phyloP scores from a whole-genome alignment of 1,284 basidiomycete genomes.

The Ganoderma boninense region DNA sequence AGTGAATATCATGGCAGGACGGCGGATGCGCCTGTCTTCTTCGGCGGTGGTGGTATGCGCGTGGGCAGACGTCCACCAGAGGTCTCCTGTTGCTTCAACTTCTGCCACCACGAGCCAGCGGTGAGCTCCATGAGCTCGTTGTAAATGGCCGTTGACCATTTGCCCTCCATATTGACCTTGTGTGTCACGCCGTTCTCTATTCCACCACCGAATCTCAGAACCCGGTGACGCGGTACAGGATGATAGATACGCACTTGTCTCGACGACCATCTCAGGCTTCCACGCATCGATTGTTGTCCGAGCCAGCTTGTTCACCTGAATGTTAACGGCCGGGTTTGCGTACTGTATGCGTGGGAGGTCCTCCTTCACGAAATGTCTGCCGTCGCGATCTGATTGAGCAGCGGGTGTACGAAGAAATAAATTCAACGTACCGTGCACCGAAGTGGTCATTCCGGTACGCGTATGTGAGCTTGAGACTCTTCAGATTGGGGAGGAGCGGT shows the following conservation, averaged over 20 bases:
- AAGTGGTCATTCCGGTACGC: constrained; percentile 76
- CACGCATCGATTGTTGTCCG: constrained; percentile 63
- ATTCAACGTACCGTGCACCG: constrained; percentile 60
- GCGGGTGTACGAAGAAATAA: background rate
- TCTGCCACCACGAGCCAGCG: constrained; percentile 65
- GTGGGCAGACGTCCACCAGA: constrained; percentile 57
- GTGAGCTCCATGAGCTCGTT: constrained; percentile 73
- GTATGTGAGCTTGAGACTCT: constrained; percentile 61
- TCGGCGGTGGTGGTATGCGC: constrained; percentile 41
- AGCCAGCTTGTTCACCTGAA: constrained; percentile 60
- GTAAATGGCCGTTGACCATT: constrained; percentile 72
- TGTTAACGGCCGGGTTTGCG: constrained; percentile 69
- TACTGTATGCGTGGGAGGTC: constrained; percentile 77
- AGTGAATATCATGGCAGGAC: constrained; percentile 50
- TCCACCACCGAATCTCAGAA: background rate
- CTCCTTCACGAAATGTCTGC: constrained; percentile 81
- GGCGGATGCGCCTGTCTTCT: constrained; percentile 57
- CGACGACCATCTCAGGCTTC: constrained; percentile 65
- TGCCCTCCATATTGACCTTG: constrained; percentile 63
- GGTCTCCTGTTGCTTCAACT: constrained; percentile 58
- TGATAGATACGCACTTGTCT: constrained; percentile 59
- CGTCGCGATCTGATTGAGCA: background rate
- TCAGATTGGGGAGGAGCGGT: constrained; percentile 61
- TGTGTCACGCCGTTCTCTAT: constrained; percentile 62
- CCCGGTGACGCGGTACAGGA: background rate